These are phyloP conservation scores for Sphaerulina populicola DNA, from an alignment of 2,329 filamentous ascomycete species.

Conservation along the genomic window DNA sequence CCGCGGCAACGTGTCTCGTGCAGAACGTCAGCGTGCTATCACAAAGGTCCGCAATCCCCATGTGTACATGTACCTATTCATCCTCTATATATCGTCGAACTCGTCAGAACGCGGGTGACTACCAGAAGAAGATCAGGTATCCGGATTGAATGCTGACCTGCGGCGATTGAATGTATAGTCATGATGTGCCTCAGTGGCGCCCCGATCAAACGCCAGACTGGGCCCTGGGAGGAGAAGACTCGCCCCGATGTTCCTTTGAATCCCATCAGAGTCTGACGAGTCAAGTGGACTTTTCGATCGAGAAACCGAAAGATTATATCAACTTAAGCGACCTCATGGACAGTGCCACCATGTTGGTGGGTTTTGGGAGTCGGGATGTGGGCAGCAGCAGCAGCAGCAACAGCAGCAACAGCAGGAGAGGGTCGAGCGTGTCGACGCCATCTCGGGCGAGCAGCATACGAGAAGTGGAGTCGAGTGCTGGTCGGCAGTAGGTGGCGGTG, in stretches of 20 bases:
- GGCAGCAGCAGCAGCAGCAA: background rate
- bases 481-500: too few species aligned
- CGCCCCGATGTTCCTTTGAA: slow-evolving; percentile 13
- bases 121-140: too few species aligned
- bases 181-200: slow-evolving; percentile 13
- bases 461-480: background rate
- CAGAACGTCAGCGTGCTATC: slow-evolving; percentile 16
- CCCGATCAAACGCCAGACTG: slow-evolving; percentile 14
- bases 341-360: background rate
- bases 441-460: slow-evolving; percentile 4
- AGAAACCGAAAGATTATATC: slow-evolving; percentile 12
- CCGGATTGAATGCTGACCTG: slow-evolving; percentile 7
- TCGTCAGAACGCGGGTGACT: too few species aligned
- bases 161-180: slow-evolving; percentile 2
- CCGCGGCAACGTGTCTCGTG: slow-evolving; percentile 14
- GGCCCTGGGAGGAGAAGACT: slow-evolving; percentile 12
- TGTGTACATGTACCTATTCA: too few species aligned
- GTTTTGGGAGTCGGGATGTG: slow-evolving; percentile 2
- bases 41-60: slow-evolving; percentile 11
- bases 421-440: slow-evolving; percentile 1
- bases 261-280: slow-evolving; percentile 3
- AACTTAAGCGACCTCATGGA: slow-evolving; percentile 11
- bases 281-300: slow-evolving; percentile 10
- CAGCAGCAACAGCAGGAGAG: background rate
- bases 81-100: background rate